phyloP scores from a whole-genome alignment of 1,284 basidiomycete species.

The Puccinia horiana region DNA sequence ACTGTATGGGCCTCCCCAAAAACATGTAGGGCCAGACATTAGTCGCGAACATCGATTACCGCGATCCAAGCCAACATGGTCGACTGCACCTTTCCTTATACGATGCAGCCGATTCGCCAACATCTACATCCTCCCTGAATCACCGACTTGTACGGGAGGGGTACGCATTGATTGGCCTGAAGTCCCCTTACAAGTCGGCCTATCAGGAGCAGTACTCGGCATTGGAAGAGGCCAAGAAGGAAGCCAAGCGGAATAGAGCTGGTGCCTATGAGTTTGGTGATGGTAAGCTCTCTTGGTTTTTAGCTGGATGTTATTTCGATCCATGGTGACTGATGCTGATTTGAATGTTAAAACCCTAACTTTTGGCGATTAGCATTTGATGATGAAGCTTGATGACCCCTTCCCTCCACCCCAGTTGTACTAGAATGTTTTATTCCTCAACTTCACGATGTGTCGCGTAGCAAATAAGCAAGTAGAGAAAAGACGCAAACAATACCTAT shows the following conservation, averaged over 20 bases:
- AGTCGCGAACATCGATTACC: conserved; percentile 82
- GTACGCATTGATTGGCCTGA: conserved; percentile 44
- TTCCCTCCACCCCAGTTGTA: too few species aligned
- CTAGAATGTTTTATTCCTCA: too few species aligned
- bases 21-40: conserved; percentile 70
- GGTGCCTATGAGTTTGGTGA: conserved; percentile 50
- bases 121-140: conserved; percentile 58
- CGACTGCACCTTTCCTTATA: conserved; percentile 81
- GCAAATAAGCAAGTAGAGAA: not conserved
- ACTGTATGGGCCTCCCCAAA: not conserved
- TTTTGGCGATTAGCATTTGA: not conserved
- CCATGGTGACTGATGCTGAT: not conserved
- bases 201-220: conserved; percentile 46
- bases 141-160: conserved; percentile 42
- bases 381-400: not conserved
- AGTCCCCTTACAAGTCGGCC: conserved; percentile 38
- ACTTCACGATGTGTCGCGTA: not conserved
- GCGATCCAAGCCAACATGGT: conserved; percentile 65
- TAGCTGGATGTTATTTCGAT: not conserved
- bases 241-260: conserved; percentile 45
- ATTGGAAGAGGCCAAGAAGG: conserved; percentile 39
- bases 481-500: too few species aligned
- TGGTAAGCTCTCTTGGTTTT: conserved; percentile 20
- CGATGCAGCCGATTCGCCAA: conserved; percentile 73
- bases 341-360: not conserved